Base-by-base conservation (phyloP, 257 asterid genomes). In the Primulina huaijiensis region DNA sequence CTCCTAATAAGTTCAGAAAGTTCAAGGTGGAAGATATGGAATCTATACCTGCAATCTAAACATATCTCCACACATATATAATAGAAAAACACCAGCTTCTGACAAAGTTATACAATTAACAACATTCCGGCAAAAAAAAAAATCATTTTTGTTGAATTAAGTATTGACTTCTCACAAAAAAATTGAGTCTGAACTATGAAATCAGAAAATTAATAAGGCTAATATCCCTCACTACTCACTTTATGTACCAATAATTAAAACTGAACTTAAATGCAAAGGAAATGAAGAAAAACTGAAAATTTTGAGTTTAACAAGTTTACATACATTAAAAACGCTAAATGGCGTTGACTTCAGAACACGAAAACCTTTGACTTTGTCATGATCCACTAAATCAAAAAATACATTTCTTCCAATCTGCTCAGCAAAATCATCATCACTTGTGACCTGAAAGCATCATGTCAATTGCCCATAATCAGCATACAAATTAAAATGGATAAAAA, bases 331-430 rank as follows among this genome's bases (percentile, higher is more conserved):
- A 65, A 63, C 50, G 19, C 75, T 79, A 72, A 85, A 82, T 64
- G 79, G 80, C 80, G 71, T 78, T 63, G 66, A 76, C 71, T 79
- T 85, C 74, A 77, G 83, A 69, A 85, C 78, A 58, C 84, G 86
- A 55, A 82, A 80, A 76, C 79, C 74, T 77, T 74, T 75, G 50
- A 85, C 83, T 76, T 82, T 80, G 50, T 80, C 87, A 74, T 82
- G 79, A 78, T 82, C 87, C 55, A 85, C 87, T 62, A 85, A 81
- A 73, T 85, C 90, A 78, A 82, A 83, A 67, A 69, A 80, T 60
- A 80, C 68, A 67, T 73, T 72, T 27, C 62, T 79, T 66, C 89
- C 89, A 67, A 84, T 84, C 79, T 85, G 87, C 65, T 71, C 64
- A 62, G 33, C 63, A 66, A 85, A 73, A 76, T 85, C 89, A 30